phyloP scores from a whole-genome alignment of 2,329 filamentous ascomycete genomes.

The Penicillium brevicompactum region DNA sequence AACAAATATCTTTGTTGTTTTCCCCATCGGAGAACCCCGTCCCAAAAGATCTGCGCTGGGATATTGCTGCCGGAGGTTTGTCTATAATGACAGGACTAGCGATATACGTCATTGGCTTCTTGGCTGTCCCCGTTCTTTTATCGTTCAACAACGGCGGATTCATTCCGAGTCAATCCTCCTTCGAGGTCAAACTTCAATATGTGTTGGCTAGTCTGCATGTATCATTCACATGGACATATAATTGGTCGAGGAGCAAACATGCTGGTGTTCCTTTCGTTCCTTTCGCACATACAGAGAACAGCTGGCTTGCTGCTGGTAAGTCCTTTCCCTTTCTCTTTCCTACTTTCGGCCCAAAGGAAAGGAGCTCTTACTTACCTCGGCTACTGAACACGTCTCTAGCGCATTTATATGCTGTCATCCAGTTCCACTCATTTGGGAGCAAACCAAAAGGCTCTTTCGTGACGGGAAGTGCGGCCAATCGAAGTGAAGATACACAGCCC shows the following conservation, averaged over 20 bases:
- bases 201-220: constrained; percentile 14
- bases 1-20: constrained; percentile 23
- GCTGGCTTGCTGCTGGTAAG: constrained; percentile 31
- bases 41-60: constrained; percentile 16
- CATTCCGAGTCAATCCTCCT: constrained; percentile 12
- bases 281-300: constrained; percentile 32
- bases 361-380: too few relatives aligned
- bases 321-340: not conserved
- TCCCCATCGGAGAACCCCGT: constrained; percentile 10
- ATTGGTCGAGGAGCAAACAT: constrained; percentile 21
- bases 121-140: constrained; percentile 23
- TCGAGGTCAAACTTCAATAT: constrained; percentile 15
- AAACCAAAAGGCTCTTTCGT: constrained; percentile 34
- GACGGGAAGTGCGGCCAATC: constrained; percentile 31
- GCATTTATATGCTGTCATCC: constrained; percentile 23
- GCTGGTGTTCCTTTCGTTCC: constrained; percentile 24
- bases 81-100: constrained; percentile 23
- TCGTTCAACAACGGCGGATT: constrained; percentile 13
- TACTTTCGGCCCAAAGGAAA: too few relatives aligned
- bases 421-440: constrained; percentile 26
- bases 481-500: constrained; percentile 20
- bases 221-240: constrained; percentile 23
- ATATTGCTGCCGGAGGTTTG: constrained; percentile 25
- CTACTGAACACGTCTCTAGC: constrained; percentile 9
- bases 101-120: constrained; percentile 18